These are phyloP conservation scores for Moelleriella libera DNA, from an alignment of 2,329 filamentous ascomycete genomes.

Conservation along the genomic window DNA sequence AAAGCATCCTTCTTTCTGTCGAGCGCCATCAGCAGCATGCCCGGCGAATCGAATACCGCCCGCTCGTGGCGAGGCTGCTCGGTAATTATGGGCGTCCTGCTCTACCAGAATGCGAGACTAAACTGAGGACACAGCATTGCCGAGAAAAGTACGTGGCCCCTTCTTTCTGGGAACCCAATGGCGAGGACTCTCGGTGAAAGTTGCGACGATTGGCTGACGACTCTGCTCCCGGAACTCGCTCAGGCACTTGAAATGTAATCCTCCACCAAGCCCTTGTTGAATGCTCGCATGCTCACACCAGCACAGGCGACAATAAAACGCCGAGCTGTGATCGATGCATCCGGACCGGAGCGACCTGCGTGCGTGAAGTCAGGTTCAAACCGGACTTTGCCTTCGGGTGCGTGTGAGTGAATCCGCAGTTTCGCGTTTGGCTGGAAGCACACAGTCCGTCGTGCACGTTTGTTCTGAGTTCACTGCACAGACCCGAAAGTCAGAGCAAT, in stretches of 20 bases:
- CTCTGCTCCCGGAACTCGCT: background rate
- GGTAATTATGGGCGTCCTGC: background rate
- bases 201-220: background rate
- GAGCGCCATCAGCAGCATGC: no score
- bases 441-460: background rate
- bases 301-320: background rate
- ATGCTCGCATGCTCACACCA: background rate
- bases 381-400: background rate
- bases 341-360: background rate
- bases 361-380: background rate
- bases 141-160: background rate
- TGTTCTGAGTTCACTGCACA: background rate
- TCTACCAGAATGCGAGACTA: background rate
- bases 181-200: background rate
- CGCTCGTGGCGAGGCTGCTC: background rate
- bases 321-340: background rate
- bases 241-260: background rate
- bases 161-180: background rate
- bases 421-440: background rate
- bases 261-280: background rate
- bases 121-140: background rate
- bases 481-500: background rate
- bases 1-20: no score
- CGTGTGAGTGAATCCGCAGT: background rate
- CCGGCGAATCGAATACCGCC: no score